These are phyloP conservation scores for Claviceps fusiformis DNA, from an alignment of 2,329 filamentous ascomycete species.

Conservation along the genomic window DNA sequence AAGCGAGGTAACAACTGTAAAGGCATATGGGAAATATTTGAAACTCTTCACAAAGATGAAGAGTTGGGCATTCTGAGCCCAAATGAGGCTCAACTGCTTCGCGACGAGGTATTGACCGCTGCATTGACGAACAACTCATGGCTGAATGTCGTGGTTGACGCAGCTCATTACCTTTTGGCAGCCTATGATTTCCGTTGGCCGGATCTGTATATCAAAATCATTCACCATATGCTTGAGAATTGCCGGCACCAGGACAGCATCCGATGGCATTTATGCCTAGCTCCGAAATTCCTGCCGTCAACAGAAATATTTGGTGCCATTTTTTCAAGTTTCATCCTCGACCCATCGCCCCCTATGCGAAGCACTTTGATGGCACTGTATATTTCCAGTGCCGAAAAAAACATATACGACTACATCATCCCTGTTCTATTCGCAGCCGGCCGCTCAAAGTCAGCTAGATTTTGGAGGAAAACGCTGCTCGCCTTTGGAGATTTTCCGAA, in stretches of 20 bases:
- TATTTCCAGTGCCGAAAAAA: constrained; percentile 25
- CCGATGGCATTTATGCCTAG: constrained; percentile 35
- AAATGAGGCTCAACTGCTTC: constrained; percentile 13
- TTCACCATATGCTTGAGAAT: constrained; percentile 29
- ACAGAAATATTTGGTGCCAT: constrained; percentile 27
- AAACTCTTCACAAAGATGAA: constrained; percentile 10
- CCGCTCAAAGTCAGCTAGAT: constrained; percentile 26
- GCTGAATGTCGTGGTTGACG: constrained; percentile 14
- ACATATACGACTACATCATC: constrained; percentile 37
- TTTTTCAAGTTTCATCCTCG: constrained; percentile 28
- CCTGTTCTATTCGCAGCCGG: constrained; percentile 36
- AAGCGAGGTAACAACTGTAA: constrained; percentile 11
- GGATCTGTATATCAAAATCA: constrained; percentile 31
- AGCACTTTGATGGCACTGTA: constrained; percentile 32
- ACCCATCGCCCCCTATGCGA: constrained; percentile 23
- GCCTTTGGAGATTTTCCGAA: constrained; percentile 28
- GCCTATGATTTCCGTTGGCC: constrained; percentile 32
- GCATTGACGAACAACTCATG: constrained; percentile 14
- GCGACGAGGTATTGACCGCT: constrained; percentile 17
- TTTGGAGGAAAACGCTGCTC: constrained; percentile 34
- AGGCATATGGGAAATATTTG: constrained; percentile 17
- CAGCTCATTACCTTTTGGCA: constrained; percentile 21
- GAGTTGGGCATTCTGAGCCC: constrained; percentile 11
- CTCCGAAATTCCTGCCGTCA: constrained; percentile 27
- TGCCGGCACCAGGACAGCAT: constrained; percentile 25